Base-by-base conservation (phyloP, 768 basidiomycete genomes). In the Psilocybe cubensis region DNA sequence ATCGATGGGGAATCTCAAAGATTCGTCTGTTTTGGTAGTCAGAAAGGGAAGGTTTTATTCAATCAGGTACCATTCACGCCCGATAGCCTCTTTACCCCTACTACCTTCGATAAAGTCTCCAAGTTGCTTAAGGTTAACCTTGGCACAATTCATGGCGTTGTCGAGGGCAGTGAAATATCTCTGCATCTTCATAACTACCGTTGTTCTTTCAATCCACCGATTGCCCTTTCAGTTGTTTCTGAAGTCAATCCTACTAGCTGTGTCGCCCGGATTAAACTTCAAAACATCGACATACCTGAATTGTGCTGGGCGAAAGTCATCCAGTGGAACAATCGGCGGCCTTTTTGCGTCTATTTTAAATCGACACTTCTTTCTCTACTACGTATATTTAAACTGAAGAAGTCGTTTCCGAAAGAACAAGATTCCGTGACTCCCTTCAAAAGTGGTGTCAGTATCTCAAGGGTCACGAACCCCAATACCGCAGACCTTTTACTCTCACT, bases 241-340 rank as follows among this genome's bases (percentile, higher is more conserved):
- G 79, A 83, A 48, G 81, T 86, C 3, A 74, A 83, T 50, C 72
- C 85, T 3, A 85, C 86, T 2, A 87, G 82, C 82, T 87, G 79
- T 53, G 72, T 81, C 47, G 82, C 82, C 43, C 74, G 74, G 58
- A 65, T 76, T 40, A 80, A 76, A 62, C 70, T 76, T 12, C 65
- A 71, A 60, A 63, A 52, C 31, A 35, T 58, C 24, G 54, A 65
- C 20, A 59, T 74, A 47, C 77, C 71, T 29, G 72, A 63, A 57
- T 70, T 68, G 18, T 82, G 79, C 28, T 89, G 86, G 86, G 87
- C 84, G 8, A 72, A 69, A 41, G 67, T 79, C 25, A 67, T 67
- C 40, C 68, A 67, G 20, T 78, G 85, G 86, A 87, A 86, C 65
- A 80, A 83, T 62, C 76, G 74, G 27, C 74, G 70, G 12, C 81